These are phyloP conservation scores for Wickerhamiella lipophila DNA, from an alignment of 805 yeast genomes.

Conservation along the genomic window DNA sequence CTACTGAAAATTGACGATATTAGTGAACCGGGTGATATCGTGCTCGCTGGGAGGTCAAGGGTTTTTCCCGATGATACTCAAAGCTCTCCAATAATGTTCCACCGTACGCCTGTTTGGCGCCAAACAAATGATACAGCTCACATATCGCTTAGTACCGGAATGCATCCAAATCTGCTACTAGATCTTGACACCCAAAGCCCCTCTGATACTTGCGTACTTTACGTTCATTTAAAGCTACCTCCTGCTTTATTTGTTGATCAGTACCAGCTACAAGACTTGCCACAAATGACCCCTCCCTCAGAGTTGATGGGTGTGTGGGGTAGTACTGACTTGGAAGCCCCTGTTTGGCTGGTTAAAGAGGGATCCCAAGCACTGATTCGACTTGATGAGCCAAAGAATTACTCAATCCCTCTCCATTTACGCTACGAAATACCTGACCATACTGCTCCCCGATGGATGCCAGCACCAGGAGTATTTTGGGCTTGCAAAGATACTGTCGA, in stretches of 20 bases:
- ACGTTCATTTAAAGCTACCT: conserved; percentile 35
- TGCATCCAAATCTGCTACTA: conserved; percentile 20
- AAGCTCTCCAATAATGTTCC: conserved; percentile 18
- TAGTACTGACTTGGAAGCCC: conserved; percentile 45
- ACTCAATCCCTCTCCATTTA: conserved; percentile 38
- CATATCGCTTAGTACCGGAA: conserved; percentile 13
- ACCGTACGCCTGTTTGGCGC: conserved; percentile 13
- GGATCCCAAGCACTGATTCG: conserved; percentile 37
- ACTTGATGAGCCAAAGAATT: conserved; percentile 13
- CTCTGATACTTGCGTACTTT: conserved; percentile 33
- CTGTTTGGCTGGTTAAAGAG: conserved; percentile 37
- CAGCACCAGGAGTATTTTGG: conserved; percentile 37
- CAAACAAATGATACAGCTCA: neutral
- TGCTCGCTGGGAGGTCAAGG: conserved; percentile 16
- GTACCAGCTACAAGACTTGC: conserved; percentile 37
- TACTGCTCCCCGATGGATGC: conserved; percentile 20
- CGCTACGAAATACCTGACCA: conserved; percentile 37
- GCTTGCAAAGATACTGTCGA: conserved; percentile 38
- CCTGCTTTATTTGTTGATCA: conserved; percentile 39
- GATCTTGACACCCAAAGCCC: conserved; percentile 12
- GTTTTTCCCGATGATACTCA: conserved; percentile 10
- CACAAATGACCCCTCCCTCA: conserved; percentile 20
- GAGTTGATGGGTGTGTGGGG: conserved; percentile 38
- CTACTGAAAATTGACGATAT: conserved; percentile 12
- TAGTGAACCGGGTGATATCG: conserved; percentile 4